phyloP scores from a whole-genome alignment of 2,329 filamentous ascomycete genomes.

The Colletotrichum eleusines region DNA sequence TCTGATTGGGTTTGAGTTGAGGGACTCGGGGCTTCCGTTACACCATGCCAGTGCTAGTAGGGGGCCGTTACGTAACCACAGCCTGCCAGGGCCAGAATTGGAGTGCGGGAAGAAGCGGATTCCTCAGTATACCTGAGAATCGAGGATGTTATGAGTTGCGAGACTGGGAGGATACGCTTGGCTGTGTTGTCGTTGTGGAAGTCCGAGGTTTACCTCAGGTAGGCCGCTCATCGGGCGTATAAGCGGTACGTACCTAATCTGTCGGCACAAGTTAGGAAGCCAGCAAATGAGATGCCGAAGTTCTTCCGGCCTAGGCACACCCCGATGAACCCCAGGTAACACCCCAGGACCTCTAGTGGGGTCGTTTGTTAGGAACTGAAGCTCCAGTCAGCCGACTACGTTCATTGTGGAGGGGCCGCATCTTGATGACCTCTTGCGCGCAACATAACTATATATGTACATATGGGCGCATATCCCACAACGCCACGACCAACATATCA shows the following conservation, averaged over 20 bases:
- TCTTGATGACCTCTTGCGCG: slow-evolving; percentile 24
- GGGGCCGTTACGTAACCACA: slow-evolving; percentile 2
- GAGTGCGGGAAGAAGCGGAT: neutral
- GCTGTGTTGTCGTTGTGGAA: neutral
- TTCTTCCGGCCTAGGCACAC: slow-evolving; percentile 22
- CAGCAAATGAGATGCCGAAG: slow-evolving; percentile 10
- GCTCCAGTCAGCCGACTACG: slow-evolving; percentile 27
- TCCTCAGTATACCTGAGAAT: no score
- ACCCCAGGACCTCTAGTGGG: slow-evolving; percentile 38
- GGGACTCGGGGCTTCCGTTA: slow-evolving; percentile 1
- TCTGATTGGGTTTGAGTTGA: slow-evolving; percentile 8
- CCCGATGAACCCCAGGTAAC: slow-evolving; percentile 20
- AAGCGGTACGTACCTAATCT: neutral
- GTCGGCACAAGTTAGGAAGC: neutral
- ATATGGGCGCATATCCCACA: neutral
- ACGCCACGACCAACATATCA: neutral
- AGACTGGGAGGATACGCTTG: neutral
- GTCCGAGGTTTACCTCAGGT: neutral
- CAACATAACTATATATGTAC: neutral
- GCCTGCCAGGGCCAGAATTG: neutral
- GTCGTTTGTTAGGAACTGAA: slow-evolving; percentile 36
- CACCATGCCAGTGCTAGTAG: neutral
- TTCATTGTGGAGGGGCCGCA: slow-evolving; percentile 36
- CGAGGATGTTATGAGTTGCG: neutral
- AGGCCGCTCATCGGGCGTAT: neutral